phyloP scores from a whole-genome alignment of 2,329 filamentous ascomycete species.

The Paecilomyces variotii region DNA sequence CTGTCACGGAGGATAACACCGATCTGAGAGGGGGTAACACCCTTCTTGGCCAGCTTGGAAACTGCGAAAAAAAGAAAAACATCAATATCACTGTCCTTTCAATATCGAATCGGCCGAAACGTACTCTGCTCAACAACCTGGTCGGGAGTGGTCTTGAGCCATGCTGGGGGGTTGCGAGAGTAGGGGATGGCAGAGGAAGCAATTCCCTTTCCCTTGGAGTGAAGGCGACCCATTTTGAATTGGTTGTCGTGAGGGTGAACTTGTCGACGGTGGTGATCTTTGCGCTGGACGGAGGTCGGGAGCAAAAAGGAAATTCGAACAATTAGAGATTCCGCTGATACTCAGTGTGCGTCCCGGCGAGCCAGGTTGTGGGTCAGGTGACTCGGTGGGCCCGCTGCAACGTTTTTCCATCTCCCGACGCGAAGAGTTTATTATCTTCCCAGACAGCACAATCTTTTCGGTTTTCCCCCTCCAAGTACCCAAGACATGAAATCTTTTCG shows the following conservation, averaged over 20 bases:
- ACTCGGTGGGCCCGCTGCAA: neutral
- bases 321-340: neutral
- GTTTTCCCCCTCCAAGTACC: neutral
- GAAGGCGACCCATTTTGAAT: slow-evolving; percentile 55
- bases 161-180: slow-evolving; percentile 83
- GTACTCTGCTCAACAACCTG: slow-evolving; percentile 89
- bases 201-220: slow-evolving; percentile 99
- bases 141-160: slow-evolving; percentile 98
- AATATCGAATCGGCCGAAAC: neutral
- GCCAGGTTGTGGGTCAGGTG: slow-evolving; percentile 10
- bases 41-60: slow-evolving; percentile 98
- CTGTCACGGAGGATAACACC: slow-evolving; percentile 97
- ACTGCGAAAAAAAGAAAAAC: slow-evolving; percentile 29
- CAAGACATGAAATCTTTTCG: slow-evolving; percentile 1
- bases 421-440: neutral
- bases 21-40: slow-evolving; percentile 96
- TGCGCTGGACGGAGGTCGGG: neutral
- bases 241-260: slow-evolving; percentile 5
- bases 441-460: neutral
- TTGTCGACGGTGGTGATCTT: slow-evolving; percentile 5
- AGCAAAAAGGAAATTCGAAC: neutral
- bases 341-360: neutral
- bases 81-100: neutral
- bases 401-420: slow-evolving; percentile 1
- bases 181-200: slow-evolving; percentile 92